Base-by-base conservation (phyloP, 768 basidiomycete species). In the Coprinopsis sp. region DNA sequence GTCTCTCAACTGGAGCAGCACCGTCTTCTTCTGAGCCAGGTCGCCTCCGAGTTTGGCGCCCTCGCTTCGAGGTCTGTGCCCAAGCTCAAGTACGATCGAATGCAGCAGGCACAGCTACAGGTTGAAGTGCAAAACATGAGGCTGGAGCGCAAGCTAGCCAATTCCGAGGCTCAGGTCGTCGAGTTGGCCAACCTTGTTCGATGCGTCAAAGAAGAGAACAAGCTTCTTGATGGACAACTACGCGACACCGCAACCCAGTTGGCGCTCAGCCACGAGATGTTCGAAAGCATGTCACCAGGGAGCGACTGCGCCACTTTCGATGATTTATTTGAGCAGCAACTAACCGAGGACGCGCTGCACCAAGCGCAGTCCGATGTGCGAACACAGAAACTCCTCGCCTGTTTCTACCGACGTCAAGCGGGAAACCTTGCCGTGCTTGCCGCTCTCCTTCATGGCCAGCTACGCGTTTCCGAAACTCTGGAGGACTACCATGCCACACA, bases 71-170 rank as follows among this genome's bases (percentile, higher is more conserved):
- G 65, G 24, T 70, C 75, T 2, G 68, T 81, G 11, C 54, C 71
- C 5, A 51, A 54, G 33, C 51, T 62, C 19, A 58, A 63, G 1
- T 64, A 76, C 50, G 56, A 57, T 16, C 51, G 56, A 6, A 67
- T 84, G 28, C 67, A 69, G 57, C 62, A 66, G 25, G 66, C 73
- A 23, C 62, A 73, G 47, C 45, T 63, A 2, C 52, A 60, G 3
- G 50, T 73, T 24, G 72, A 73, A 45, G 52, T 76, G 8, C 47
- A 49, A 29, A 50, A 48, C n/a, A 19, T 31, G 33, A 52, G 47
- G 29, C 64, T 87, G 11, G 79, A 84, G 54, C 78, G 86, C 49
- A 86, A 82, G 60, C 67, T 87, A 12, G 78, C 77, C 31, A 84
- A 83, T 55, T 70, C 83, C 4, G 81, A 87, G 46, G 78, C 65